Evolutionary conservation across 2,329 filamentous ascomycete species (phyloP).

Genomic region (Ilyonectria destructans): DNA sequence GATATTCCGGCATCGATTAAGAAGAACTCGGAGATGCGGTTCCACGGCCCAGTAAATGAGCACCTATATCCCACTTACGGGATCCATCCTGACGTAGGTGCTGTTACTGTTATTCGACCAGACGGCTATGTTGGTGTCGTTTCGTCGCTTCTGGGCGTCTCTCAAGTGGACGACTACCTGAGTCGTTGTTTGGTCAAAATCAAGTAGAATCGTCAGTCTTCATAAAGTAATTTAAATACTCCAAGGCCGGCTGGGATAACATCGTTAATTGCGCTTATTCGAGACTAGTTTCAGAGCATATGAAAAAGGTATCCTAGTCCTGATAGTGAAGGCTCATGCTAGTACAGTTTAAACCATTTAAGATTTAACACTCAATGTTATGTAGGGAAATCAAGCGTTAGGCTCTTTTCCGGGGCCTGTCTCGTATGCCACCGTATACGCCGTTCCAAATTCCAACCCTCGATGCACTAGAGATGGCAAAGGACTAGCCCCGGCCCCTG

Average conservation of each 20-base stretch:
- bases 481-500: too few species aligned
- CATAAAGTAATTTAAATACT: not conserved
- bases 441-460: not conserved
- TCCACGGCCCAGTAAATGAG: conserved; percentile 24
- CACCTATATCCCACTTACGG: conserved; percentile 22
- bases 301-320: too few species aligned
- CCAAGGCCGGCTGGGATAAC: not conserved
- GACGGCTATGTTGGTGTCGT: conserved; percentile 1
- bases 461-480: not conserved
- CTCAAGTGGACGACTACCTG: conserved; percentile 1
- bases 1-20: conserved; percentile 26
- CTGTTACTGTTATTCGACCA: not conserved
- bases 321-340: too few species aligned
- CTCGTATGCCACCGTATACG: too few species aligned
- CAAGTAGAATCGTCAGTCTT: not conserved
- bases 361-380: too few species aligned
- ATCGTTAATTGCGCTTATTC: not conserved
- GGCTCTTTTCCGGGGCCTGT: too few species aligned
- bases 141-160: not conserved
- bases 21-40: conserved; percentile 30
- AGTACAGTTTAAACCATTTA: too few species aligned
- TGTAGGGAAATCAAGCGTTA: too few species aligned
- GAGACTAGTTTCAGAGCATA: not conserved
- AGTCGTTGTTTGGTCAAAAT: conserved; percentile 4
- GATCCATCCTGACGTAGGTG: not conserved